Evolutionary conservation across 345 rosid species (phyloP), one percentile per base, ranked within the genome.

Genomic region (Pugionium cornutum): DNA sequence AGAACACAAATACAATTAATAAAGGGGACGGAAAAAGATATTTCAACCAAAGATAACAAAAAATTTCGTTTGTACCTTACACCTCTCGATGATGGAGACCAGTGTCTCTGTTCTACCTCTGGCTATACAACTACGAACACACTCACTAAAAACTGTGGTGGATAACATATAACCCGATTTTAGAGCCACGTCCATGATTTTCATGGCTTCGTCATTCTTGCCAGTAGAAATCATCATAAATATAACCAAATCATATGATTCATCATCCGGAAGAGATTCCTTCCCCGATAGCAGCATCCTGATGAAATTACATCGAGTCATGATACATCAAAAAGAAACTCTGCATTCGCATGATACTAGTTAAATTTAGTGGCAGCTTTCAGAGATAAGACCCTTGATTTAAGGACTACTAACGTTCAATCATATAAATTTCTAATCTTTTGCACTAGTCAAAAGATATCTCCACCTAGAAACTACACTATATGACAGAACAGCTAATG

Each of bases 211-310:
- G 56, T 88, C 95, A 64, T 84, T 62, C 75, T 83, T 63, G 27
- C 79, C 55, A 1, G 55, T 52, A 42, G 1, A 53, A 57, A 84
- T 83, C 67, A 89, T 53, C 95, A 90, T 76, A 63, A 74, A 75
- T 36, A 82, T 69, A 62, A 94, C 88, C 81, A 94, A 64, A 50
- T 81, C 88, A 71, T 79, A 94, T 0, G 96, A 80, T 68, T 84
- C 96, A 62, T 89, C 95, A 62, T 94, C 91, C 44, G 99, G 96
- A 73, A 46, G 81, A 46, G 99, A 85, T 64, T 84, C 95, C 30
- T 78, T 79, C 62, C 89, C 88, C 25, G 80, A 52, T 68, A 76
- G 72, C 77, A 88, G 86, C 99, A 94, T 94, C 95, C 97, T 92
- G 87, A 75, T 18, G 54, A 56, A 27, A 68, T 58, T 33, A 67